These are phyloP conservation scores for Phytophthora cryptogea DNA, from an alignment of 352 stramenopile genomes.

Conservation along the genomic window DNA sequence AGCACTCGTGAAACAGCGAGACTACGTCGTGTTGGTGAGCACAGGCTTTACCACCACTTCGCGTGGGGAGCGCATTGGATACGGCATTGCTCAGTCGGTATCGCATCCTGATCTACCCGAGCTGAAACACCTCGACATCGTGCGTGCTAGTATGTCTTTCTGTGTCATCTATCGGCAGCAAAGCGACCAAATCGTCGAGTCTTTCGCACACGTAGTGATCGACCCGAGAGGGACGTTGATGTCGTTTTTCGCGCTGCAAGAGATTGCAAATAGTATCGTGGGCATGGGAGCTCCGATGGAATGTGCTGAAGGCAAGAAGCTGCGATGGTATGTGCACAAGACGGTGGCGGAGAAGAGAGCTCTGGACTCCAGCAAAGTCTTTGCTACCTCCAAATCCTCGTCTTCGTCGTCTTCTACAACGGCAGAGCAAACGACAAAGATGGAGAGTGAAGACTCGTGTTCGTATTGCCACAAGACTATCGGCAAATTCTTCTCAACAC, in stretches of 20 bases:
- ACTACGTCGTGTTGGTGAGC: constrained; percentile 44
- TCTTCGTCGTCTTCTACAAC: constrained; percentile 17
- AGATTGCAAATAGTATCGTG: constrained; percentile 34
- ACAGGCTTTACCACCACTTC: constrained; percentile 40
- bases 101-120: constrained; percentile 46
- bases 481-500: constrained; percentile 21
- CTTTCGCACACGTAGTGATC: constrained; percentile 46
- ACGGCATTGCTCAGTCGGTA: constrained; percentile 52
- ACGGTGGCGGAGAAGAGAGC: constrained; percentile 10
- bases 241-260: constrained; percentile 43
- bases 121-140: constrained; percentile 35
- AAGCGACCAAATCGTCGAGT: constrained; percentile 39
- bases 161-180: constrained; percentile 51
- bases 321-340: constrained; percentile 52
- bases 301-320: constrained; percentile 57
- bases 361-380: constrained; percentile 8
- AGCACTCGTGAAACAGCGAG: constrained; percentile 37
- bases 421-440: constrained; percentile 6
- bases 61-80: constrained; percentile 50
- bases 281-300: constrained; percentile 37
- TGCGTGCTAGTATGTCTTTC: constrained; percentile 49
- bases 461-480: constrained; percentile 24
- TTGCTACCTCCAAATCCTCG: constrained; percentile 26
- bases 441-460: constrained; percentile 13
- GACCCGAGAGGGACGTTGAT: constrained; percentile 41